Percentiles rank a stretch among this genome's conserved stretches.
These are phyloP conservation scores for Ustilago nuda DNA, from an alignment of 1,284 basidiomycete species.

Conservation along the genomic window DNA sequence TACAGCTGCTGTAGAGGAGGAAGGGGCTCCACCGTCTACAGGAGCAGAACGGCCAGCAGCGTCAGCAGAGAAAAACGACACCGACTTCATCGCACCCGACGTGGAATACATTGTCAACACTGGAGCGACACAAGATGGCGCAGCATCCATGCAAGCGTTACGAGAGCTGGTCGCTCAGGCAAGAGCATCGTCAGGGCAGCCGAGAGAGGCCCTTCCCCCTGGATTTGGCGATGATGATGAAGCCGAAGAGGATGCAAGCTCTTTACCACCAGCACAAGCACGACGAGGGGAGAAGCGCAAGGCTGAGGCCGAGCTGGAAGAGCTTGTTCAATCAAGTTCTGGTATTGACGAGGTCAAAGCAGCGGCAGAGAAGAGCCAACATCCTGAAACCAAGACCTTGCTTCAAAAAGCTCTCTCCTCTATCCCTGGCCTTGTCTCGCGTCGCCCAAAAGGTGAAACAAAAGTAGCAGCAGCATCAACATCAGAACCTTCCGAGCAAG, in stretches of 20 bases:
- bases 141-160: conserved; percentile 37
- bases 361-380: conserved; percentile 39
- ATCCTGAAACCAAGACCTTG: conserved; percentile 36
- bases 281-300: conserved; percentile 35
- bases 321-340: conserved; percentile 15
- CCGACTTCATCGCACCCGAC: conserved; percentile 37
- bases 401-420: conserved; percentile 43
- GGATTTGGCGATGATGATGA: conserved; percentile 41
- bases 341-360: conserved; percentile 39
- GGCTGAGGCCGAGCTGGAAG: conserved; percentile 42
- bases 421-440: conserved; percentile 36
- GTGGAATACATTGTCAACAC: conserved; percentile 48
- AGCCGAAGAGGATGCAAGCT: background rate
- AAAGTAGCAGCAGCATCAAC: conserved; percentile 5
- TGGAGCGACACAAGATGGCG: conserved; percentile 35
- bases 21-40: background rate
- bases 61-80: conserved; percentile 15
- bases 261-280: conserved; percentile 3
- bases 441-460: conserved; percentile 22
- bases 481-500: background rate
- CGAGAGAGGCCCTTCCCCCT: conserved; percentile 37
- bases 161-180: conserved; percentile 49
- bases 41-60: background rate
- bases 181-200: conserved; percentile 35
- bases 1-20: background rate